Base-by-base conservation (phyloP, 306 rosid genomes). In the Nissolia schottii region DNA sequence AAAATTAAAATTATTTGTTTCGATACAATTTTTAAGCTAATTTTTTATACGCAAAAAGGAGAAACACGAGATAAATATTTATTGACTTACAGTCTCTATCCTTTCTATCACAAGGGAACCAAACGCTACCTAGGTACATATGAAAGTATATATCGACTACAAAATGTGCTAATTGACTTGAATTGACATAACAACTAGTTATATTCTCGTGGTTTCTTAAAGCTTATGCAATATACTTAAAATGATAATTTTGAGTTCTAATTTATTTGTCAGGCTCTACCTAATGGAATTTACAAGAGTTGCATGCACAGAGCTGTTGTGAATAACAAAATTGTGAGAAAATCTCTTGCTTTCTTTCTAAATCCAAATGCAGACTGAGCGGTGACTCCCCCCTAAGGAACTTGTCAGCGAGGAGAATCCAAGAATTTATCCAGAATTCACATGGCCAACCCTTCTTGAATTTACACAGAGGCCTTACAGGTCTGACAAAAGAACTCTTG, bases 221-320 rank as follows among this genome's bases (percentile, higher is more conserved):
- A 54, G 18, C 19, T 3, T 35, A 58, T 38, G 3, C 3, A 28
- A 4, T 58, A 62, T 50, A 50, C 7, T 60, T 70, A 48, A 32
- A 20, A 48, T 60, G 31, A 27, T 27, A 6, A 20, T 51, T 22
- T 53, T 8, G 6, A 41, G 6, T 10, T 15, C 3, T 13, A 13
- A 3, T 41, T 41, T 41, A 14, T 41, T 11, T 41, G 2, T 50
- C 88, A 92, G 98, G 98, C 97, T 11, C 76, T 93, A 34, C 79
- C 97, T 7, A 93, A 93, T 69, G 98, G 97, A 74, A 62, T 82
- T 35, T 90, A 75, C 87, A 88, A 83, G 87, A 93, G 98, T 72
- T 87, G 97, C 80, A 35, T 85, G 86, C 98, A 93, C 23, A 93
- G 97, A 74, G 98, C 97, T 56, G 81, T 90, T 56, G 97, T 93